Conservation (phyloP, 2,329 filamentous ascomycete genomes). For the Hypoxylon sp. region DNA sequence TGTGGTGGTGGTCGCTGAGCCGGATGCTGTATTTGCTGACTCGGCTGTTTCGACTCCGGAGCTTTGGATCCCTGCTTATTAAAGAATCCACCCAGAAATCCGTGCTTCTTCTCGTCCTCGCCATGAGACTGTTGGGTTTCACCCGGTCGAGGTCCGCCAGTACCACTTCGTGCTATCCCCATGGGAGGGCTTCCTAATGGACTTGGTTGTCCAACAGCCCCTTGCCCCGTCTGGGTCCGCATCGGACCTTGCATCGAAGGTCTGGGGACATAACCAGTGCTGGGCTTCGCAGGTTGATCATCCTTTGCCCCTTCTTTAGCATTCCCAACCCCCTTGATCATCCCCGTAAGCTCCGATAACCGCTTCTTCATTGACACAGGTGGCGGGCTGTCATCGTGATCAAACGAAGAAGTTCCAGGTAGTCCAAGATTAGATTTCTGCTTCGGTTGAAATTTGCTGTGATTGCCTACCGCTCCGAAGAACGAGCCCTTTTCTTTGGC, state of each 20-base stretch:
- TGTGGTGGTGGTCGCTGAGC: constrained; percentile 47
- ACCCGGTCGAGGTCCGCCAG: constrained; percentile 33
- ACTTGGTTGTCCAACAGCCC: constrained; percentile 30
- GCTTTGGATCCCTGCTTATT: constrained; percentile 49
- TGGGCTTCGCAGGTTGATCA: constrained; percentile 49
- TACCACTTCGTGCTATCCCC: constrained; percentile 39
- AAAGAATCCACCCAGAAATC: constrained; percentile 51
- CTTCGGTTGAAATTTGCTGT: constrained; percentile 45
- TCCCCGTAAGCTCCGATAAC: constrained; percentile 54
- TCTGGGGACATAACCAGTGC: constrained; percentile 26
- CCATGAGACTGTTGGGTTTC: constrained; percentile 42
- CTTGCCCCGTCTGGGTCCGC: constrained; percentile 33
- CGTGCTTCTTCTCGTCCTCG: constrained; percentile 51
- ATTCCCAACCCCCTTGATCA: constrained; percentile 52
- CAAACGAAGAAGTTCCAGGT: constrained; percentile 33
- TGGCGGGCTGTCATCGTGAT: constrained; percentile 44
- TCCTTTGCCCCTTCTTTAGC: constrained; percentile 51
- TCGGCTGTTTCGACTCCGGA: constrained; percentile 47
- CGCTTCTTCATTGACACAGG: constrained; percentile 48
- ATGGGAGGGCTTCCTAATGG: constrained; percentile 25
- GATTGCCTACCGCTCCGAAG: constrained; percentile 52
- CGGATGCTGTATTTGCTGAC: constrained; percentile 38
- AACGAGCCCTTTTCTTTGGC: constrained; percentile 60
- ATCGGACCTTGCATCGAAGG: constrained; percentile 46
- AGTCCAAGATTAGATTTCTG: constrained; percentile 45